phyloP scores from a whole-genome alignment of 1,284 basidiomycete species.

The Neonothopanus nambi region DNA sequence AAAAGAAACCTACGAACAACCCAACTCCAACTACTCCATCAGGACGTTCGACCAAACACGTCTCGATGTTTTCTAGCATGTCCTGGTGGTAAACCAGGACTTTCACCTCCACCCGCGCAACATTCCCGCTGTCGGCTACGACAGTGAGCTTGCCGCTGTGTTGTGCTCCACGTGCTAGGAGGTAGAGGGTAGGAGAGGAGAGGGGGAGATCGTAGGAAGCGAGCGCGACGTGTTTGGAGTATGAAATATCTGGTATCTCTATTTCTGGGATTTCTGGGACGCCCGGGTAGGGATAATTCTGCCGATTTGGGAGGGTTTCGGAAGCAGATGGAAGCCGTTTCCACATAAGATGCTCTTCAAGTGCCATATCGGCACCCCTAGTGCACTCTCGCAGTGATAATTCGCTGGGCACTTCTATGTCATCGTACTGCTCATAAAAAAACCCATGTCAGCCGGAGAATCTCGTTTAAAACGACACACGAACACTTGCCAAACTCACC shows the following conservation, averaged over 20 bases:
- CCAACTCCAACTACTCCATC: conserved; percentile 37
- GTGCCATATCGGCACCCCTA: background rate
- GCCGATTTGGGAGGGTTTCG: background rate
- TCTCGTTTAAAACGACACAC: no score
- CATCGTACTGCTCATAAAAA: no score
- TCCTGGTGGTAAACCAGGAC: conserved; percentile 29
- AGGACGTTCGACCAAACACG: conserved; percentile 34
- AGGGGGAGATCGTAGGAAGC: conserved; percentile 34
- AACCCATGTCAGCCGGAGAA: no score
- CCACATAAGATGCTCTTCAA: background rate
- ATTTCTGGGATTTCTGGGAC: no score
- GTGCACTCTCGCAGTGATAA: background rate
- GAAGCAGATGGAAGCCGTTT: background rate
- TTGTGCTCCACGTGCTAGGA: conserved; percentile 38
- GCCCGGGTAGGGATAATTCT: background rate
- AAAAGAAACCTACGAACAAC: conserved; percentile 35
- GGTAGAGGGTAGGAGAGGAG: conserved; percentile 38
- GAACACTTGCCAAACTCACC: no score
- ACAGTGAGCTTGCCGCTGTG: conserved; percentile 29
- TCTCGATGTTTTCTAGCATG: conserved; percentile 31
- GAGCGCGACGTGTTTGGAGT: conserved; percentile 21
- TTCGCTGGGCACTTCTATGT: no score
- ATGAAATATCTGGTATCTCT: no score
- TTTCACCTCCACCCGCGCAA: conserved; percentile 32
- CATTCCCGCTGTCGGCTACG: conserved; percentile 25